phyloP scores from a whole-genome alignment of 1,284 basidiomycete species.

The Rhodotorula sp. region DNA sequence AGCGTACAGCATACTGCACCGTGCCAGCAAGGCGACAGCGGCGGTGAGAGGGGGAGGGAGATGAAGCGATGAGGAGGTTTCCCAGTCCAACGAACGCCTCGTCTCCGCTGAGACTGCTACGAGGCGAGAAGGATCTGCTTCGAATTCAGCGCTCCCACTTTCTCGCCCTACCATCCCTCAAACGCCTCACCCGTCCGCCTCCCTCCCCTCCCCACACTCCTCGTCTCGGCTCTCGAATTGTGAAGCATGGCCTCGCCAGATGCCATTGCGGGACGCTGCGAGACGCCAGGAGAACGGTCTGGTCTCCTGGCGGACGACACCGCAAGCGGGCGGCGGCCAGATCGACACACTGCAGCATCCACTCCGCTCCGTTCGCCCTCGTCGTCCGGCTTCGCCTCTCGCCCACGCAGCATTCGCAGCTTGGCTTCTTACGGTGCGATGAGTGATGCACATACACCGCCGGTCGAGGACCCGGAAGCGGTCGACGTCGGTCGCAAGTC shows the following conservation, averaged over 20 bases:
- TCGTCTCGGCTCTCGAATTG: too few relatives aligned
- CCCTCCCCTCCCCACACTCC: neutral
- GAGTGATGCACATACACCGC: too few relatives aligned
- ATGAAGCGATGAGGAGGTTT: neutral
- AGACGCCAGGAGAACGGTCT: too few relatives aligned
- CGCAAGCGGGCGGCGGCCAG: too few relatives aligned
- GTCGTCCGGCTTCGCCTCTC: neutral
- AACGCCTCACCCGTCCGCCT: neutral
- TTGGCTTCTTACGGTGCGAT: constrained; percentile 16
- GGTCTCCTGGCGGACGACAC: neutral
- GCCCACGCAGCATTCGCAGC: constrained; percentile 17
- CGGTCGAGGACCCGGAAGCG: neutral
- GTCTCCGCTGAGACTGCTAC: neutral
- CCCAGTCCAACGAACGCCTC: neutral
- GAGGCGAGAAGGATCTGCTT: neutral
- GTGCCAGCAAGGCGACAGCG: neutral
- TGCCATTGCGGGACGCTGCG: too few relatives aligned
- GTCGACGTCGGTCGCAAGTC: neutral
- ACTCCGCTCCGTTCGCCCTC: neutral
- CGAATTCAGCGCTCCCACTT: neutral
- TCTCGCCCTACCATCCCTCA: neutral
- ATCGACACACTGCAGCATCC: neutral
- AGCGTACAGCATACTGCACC: constrained; percentile 36
- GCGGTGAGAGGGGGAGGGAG: neutral
- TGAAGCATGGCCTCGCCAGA: too few relatives aligned